Conservation (phyloP, 2,329 filamentous ascomycete genomes). For the Triangularia verruculosa region DNA sequence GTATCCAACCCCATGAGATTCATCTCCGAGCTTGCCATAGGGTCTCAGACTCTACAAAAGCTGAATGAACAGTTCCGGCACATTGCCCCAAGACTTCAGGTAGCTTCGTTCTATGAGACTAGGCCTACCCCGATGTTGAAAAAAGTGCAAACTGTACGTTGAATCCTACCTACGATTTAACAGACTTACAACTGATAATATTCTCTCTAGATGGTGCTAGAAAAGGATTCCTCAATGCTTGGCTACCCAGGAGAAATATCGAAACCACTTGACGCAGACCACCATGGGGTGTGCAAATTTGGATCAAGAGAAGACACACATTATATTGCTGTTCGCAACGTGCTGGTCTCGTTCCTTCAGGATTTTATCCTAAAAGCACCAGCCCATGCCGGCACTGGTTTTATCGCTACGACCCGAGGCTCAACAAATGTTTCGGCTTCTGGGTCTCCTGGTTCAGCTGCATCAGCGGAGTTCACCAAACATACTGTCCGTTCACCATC, state of each 20-base stretch:
- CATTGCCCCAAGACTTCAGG: constrained; percentile 25
- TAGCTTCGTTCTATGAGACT: constrained; percentile 32
- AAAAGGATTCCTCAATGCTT: constrained; percentile 40
- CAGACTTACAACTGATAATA: not conserved
- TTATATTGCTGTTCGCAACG: constrained; percentile 35
- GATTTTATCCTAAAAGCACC: not conserved
- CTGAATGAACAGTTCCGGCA: constrained; percentile 34
- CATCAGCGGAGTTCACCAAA: too few relatives aligned
- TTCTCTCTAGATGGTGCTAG: constrained; percentile 15
- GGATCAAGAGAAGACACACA: constrained; percentile 35
- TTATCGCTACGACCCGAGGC: not conserved
- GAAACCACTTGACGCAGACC: constrained; percentile 39
- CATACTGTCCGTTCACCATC: too few relatives aligned
- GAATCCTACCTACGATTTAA: not conserved
- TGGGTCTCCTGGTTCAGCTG: not conserved
- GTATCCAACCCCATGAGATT: constrained; percentile 28
- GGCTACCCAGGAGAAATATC: constrained; percentile 42
- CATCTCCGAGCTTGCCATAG: constrained; percentile 30
- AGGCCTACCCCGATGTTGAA: constrained; percentile 10
- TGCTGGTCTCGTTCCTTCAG: constrained; percentile 27
- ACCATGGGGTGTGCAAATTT: constrained; percentile 43
- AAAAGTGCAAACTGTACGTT: not conserved
- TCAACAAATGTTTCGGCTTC: not conserved
- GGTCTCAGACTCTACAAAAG: constrained; percentile 25
- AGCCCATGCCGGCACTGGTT: not conserved